Evolutionary conservation across 2,329 filamentous ascomycete genomes (phyloP).

Genomic region (Fusarium sp.): DNA sequence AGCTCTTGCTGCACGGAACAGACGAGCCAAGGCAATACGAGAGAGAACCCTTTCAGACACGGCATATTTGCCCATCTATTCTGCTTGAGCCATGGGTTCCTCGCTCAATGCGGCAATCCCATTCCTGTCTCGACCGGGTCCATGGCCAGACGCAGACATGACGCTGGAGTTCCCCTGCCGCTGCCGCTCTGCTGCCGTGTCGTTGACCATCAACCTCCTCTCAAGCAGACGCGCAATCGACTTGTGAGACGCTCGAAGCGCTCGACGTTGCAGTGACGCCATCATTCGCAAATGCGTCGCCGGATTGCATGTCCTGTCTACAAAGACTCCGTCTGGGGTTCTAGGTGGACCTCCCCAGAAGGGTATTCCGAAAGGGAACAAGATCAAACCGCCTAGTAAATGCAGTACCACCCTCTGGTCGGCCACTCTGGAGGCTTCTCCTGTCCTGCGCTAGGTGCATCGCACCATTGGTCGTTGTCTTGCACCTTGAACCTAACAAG

Average conservation of each 20-base stretch:
- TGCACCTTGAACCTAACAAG: constrained; percentile 29
- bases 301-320: constrained; percentile 32
- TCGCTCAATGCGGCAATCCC: constrained; percentile 9
- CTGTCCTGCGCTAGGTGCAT: constrained; percentile 22
- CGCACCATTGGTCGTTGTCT: constrained; percentile 33
- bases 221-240: constrained; percentile 24
- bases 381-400: constrained; percentile 32
- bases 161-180: constrained; percentile 13
- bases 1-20: not conserved
- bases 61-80: constrained; percentile 10
- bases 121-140: constrained; percentile 10
- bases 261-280: constrained; percentile 37
- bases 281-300: constrained; percentile 33
- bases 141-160: constrained; percentile 19
- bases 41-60: constrained; percentile 1
- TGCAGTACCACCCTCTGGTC: constrained; percentile 36
- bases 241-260: constrained; percentile 36
- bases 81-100: not conserved
- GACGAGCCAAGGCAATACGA: constrained; percentile 2
- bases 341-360: constrained; percentile 22
- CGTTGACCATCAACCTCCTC: constrained; percentile 2
- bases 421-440: constrained; percentile 14
- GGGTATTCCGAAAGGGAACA: constrained; percentile 29
- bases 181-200: constrained; percentile 9
- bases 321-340: constrained; percentile 22